These are phyloP conservation scores for Drechslerella stenobrocha DNA, from an alignment of 2,329 filamentous ascomycete genomes.

Conservation along the genomic window DNA sequence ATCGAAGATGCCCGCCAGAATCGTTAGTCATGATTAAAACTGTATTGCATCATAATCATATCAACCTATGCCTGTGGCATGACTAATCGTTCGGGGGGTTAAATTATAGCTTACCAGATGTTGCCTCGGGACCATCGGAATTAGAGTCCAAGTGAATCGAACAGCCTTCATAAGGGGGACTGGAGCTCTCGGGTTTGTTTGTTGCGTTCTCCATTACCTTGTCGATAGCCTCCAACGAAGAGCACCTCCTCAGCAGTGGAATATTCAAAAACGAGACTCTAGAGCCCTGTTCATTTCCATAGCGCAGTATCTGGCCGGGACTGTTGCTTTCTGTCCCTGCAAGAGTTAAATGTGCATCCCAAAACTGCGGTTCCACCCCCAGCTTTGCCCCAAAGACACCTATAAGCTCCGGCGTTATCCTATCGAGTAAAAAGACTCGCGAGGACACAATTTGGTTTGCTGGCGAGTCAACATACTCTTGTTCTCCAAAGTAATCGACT, in stretches of 20 bases:
- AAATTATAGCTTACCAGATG: conserved; percentile 13
- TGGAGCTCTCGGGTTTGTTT: background rate
- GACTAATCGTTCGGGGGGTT: no score
- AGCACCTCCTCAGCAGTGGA: conserved; percentile 21
- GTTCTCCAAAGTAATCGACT: conserved; percentile 34
- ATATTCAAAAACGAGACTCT: conserved; percentile 45
- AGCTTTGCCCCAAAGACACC: conserved; percentile 34
- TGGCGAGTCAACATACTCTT: background rate
- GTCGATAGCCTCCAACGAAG: conserved; percentile 18
- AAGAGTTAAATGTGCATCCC: conserved; percentile 32
- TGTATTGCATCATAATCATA: background rate
- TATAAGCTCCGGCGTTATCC: conserved; percentile 26
- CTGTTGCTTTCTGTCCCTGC: conserved; percentile 2
- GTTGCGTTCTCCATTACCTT: background rate
- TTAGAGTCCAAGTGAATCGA: conserved; percentile 34
- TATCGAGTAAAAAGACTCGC: conserved; percentile 33
- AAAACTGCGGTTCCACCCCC: conserved; percentile 36
- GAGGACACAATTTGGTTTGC: conserved; percentile 1
- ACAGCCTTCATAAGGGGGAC: conserved; percentile 19
- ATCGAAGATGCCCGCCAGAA: background rate
- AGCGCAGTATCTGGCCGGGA: conserved; percentile 36
- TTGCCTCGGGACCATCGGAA: conserved; percentile 1
- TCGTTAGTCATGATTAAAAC: conserved; percentile 27
- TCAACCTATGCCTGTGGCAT: no score
- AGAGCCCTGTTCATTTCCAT: conserved; percentile 24